phyloP scores from a whole-genome alignment of 2,329 filamentous ascomycete genomes.

The Scedosporium boydii region DNA sequence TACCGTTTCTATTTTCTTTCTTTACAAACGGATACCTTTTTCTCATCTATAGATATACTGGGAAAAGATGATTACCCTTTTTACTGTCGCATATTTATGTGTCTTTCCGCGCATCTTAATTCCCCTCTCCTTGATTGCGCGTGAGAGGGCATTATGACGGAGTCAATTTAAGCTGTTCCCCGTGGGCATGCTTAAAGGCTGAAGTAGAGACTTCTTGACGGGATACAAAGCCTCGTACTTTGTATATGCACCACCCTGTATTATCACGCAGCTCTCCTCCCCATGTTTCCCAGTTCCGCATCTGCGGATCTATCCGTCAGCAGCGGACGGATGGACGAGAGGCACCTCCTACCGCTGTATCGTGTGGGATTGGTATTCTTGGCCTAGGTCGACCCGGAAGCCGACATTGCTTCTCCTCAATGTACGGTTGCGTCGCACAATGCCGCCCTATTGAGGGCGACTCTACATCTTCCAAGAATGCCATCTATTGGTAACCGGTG shows the following conservation, averaged over 20 bases:
- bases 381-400: no score
- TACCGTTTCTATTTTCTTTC: neutral
- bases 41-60: neutral
- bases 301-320: neutral
- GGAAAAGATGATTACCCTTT: no score
- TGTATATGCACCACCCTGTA: neutral
- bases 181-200: no score
- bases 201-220: no score
- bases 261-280: neutral
- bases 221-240: neutral
- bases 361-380: neutral
- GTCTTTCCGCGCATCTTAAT: neutral
- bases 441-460: no score
- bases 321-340: neutral
- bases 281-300: neutral
- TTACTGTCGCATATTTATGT: neutral
- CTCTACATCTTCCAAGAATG: no score
- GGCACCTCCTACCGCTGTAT: neutral
- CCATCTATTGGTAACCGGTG: no score
- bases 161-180: no score
- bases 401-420: no score
- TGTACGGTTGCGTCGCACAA: no score
- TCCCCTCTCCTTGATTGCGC: no score
- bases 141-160: no score
- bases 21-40: neutral